phyloP scores from a whole-genome alignment of 1,284 basidiomycete genomes.

The Microbotryum scabiosae region DNA sequence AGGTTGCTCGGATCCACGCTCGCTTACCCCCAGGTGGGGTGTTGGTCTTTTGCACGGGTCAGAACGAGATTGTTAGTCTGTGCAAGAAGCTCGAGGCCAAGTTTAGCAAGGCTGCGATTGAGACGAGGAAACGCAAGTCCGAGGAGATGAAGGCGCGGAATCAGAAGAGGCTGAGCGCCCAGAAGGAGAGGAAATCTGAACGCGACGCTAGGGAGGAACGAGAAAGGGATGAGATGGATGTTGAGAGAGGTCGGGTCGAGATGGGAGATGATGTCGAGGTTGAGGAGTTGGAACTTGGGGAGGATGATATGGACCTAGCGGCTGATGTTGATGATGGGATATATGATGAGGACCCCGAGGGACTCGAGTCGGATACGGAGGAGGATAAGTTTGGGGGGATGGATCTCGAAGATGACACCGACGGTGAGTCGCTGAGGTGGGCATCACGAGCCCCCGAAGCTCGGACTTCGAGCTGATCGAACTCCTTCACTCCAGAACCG shows the following conservation, averaged over 20 bases:
- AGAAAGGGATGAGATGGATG: conserved; percentile 17
- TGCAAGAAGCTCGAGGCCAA: conserved; percentile 65
- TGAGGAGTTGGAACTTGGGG: conserved; percentile 71
- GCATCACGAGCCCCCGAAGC: neutral
- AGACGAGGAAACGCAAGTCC: conserved; percentile 46
- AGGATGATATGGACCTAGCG: conserved; percentile 44
- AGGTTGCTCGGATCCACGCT: conserved; percentile 70
- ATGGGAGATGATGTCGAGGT: conserved; percentile 54
- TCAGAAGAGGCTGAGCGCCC: conserved; percentile 3
- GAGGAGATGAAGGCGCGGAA: conserved; percentile 27
- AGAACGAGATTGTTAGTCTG: conserved; percentile 61
- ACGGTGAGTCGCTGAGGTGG: conserved; percentile 45
- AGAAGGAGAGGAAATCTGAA: conserved; percentile 10
- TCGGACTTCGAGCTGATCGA: neutral
- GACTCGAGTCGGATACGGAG: conserved; percentile 31
- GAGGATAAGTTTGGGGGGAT: conserved; percentile 48
- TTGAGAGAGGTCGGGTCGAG: conserved; percentile 27
- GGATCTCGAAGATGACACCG: conserved; percentile 52
- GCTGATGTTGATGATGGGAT: conserved; percentile 53
- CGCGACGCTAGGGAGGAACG: neutral
- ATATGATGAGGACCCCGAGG: conserved; percentile 44
- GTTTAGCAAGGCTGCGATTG: conserved; percentile 61
- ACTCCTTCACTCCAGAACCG: conserved; percentile 44
- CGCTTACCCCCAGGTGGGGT: conserved; percentile 62
- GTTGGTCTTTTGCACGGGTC: conserved; percentile 67